A percentile compares a stretch with the other conserved stretches of the same genome.
Evolutionary conservation across 2,329 filamentous ascomycete genomes (phyloP).

Genomic region (Graphilbum ipis-grandicollis): DNA sequence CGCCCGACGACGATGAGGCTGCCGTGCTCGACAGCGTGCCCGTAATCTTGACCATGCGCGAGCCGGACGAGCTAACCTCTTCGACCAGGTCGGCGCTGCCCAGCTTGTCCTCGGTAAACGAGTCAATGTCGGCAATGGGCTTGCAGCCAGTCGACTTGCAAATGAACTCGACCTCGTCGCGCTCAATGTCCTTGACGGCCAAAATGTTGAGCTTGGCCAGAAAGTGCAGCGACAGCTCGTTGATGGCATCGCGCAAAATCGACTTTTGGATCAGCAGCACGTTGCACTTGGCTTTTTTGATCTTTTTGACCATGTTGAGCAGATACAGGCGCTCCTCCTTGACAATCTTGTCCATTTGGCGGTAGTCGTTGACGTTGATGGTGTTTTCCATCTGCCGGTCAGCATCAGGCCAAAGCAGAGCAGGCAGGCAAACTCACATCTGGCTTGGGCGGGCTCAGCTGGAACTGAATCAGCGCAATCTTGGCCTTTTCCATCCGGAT

Average conservation of each 20-base stretch:
- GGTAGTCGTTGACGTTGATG: constrained; percentile 97
- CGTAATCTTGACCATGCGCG: constrained; percentile 86
- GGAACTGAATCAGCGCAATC: constrained; percentile 96
- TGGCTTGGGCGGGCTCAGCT: constrained; percentile 93
- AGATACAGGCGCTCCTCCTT: constrained; percentile 98
- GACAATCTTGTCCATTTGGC: constrained; percentile 99
- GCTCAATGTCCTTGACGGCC: constrained; percentile 92
- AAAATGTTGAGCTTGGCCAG: constrained; percentile 92
- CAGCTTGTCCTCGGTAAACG: constrained; percentile 96
- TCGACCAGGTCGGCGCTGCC: constrained; percentile 87
- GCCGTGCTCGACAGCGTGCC: constrained; percentile 43
- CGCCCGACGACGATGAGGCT: too few relatives aligned
- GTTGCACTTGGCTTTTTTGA: constrained; percentile 99
- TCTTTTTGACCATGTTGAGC: constrained; percentile 98
- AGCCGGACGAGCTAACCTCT: constrained; percentile 73
- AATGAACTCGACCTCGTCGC: constrained; percentile 97
- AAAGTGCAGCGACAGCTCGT: constrained; percentile 94
- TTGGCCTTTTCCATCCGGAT: constrained; percentile 89
- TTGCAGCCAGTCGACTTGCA: constrained; percentile 99
- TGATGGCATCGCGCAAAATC: constrained; percentile 91
- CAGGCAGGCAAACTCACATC: constrained; percentile 38
- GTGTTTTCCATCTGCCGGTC: constrained; percentile 86
- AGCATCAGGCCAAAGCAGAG: background rate
- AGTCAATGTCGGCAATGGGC: constrained; percentile 94
- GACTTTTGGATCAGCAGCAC: constrained; percentile 97